Base-by-base conservation (phyloP, 495 filamentous ascomycete genomes). In the Aspergillus sparsus region DNA sequence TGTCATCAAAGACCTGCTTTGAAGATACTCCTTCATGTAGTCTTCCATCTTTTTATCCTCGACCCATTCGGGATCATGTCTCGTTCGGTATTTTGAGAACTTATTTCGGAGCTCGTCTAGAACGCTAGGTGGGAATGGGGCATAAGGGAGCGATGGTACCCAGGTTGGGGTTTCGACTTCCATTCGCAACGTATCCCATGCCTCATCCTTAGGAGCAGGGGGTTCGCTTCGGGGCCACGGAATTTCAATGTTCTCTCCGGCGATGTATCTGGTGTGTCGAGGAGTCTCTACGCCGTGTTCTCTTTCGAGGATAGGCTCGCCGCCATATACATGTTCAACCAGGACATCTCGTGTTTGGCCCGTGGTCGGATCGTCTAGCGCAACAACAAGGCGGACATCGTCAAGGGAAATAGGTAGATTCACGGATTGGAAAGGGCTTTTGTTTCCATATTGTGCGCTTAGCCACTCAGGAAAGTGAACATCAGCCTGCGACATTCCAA, bases 71-170 rank as follows among this genome's bases (percentile, higher is more conserved):
- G 77, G 75, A 39, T 92, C 89, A 71, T 97, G 92, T 27, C 92
- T 77, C 44, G 83, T 89, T 62, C 93, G 83, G 86, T 91, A 96
- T 61, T 83, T 85, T 60, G 83, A 87, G 83, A 88, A 97, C 65
- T 88, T 89, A 75, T 88, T 88, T 61, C 94, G 82, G 69, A 97
- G 79, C 79, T 98, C 93, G 71, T 97, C 89, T 62, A 98, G 82
- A 35, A 97, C 83, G 31, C 69, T 77, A 47, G 76, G 71, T 31
- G 94, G 91, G 80, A 97, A 89, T n/a, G 93, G 93, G 15, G 89
- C 80, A 11, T 78, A 70, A 3, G 90, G 75, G 11, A 97, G 73
- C 12, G 87, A 89, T 0, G 93, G 92, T 10, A 85, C 74, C 75
- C 87, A 97, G 8, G 89, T 93, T 54, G 70, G 76, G 13, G 83